Base-by-base conservation (phyloP, 495 filamentous ascomycete species). In the Cercophora samala region DNA sequence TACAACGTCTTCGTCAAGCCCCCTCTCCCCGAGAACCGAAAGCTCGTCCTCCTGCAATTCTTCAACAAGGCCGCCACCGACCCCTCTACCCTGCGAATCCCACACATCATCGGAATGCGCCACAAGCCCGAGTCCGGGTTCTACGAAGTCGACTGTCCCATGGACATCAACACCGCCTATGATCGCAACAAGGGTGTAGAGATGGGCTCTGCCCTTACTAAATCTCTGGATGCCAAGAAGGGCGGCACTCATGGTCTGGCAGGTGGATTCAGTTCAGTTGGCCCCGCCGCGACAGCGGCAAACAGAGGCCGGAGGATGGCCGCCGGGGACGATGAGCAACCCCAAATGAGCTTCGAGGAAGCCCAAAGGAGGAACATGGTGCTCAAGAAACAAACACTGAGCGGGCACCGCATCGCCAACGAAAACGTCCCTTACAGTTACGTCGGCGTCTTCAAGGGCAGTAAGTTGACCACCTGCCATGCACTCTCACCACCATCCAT, bases 1-100 rank as follows among this genome's bases (percentile, higher is more conserved):
- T 83, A 81, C 78, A 71, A 74, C 58, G 75, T 84, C 62, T 81
- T 81, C 75, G 75, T 81, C 68, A 83, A 83, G 75, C 77, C 82
- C 0, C 63, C 71, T 1, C 77, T 82, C 19, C 69, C 76, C 21
- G 65, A 70, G 0, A 73, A 78, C 71, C 79, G 78, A 69, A 77
- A 78, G 68, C 78, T 84, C 22, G 72, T 81, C 21, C 72, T 82
- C 23, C 73, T 84, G 25, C 76, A 82, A 63, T 79, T 80, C 65
- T 74, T 78, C 42, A 82, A 78, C 72, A 76, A 75, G 64, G 75
- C 71, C 23, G 69, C 74, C 22, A 65, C 69, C 26, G 71, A 79
- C 63, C 72, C 75, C 0, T 56, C 66, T 15, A 68, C 75, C 1
- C 71, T 77, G 53, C 70, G 72, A 1, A 60, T 71, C 58, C 77